These are phyloP conservation scores for Cryomyces antarcticus DNA, from an alignment of 495 filamentous ascomycete genomes.

Conservation along the genomic window DNA sequence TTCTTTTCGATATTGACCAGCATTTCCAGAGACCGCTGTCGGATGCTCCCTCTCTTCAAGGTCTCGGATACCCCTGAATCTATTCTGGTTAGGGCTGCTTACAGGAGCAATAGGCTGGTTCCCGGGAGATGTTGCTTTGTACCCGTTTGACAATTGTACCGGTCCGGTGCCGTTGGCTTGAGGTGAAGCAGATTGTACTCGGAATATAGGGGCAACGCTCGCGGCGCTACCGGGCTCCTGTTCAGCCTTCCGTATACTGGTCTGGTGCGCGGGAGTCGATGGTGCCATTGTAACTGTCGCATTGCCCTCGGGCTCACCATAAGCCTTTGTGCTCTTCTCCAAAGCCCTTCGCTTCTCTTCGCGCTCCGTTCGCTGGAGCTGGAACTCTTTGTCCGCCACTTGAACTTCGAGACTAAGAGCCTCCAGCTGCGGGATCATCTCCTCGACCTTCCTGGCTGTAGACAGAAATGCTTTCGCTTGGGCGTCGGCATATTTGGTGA, in stretches of 20 bases:
- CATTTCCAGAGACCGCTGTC: constrained; percentile 15
- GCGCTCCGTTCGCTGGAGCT: constrained; percentile 76
- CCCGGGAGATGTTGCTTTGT: constrained; percentile 1
- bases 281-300: neutral
- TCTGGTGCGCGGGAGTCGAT: neutral
- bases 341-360: constrained; percentile 79
- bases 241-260: neutral
- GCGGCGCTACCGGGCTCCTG: neutral
- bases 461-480: constrained; percentile 69
- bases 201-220: neutral
- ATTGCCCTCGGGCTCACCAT: constrained; percentile 47
- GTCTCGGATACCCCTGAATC: constrained; percentile 77
- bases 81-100: constrained; percentile 33
- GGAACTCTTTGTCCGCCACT: constrained; percentile 86
- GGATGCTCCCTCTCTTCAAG: constrained; percentile 49
- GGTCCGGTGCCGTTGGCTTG: too few relatives aligned
- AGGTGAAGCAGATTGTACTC: too few relatives aligned
- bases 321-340: constrained; percentile 73
- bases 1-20: constrained; percentile 55
- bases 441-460: constrained; percentile 71
- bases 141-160: neutral
- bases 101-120: constrained; percentile 18
- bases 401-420: constrained; percentile 78
- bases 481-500: constrained; percentile 84
- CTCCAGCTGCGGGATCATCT: constrained; percentile 74